Evolutionary conservation across 768 basidiomycete genomes (phyloP), one percentile per base, ranked within the genome.

Genomic region (Neoboletus magnificus): DNA sequence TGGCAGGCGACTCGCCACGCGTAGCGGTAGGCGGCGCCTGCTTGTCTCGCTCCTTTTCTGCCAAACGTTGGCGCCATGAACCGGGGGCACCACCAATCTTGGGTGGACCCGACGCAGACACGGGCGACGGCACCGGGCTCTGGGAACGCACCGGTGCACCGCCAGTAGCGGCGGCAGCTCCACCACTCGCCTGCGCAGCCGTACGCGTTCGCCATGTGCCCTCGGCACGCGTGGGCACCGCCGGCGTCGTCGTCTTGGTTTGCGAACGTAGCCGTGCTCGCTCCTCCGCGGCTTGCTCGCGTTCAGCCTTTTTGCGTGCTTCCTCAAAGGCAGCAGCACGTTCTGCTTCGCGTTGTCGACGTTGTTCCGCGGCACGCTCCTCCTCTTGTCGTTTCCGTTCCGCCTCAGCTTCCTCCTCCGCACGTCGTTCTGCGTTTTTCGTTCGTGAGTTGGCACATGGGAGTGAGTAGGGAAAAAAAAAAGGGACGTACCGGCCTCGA

Each of bases 211-310:
- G 61, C 66, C 36, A 66, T 32, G 0, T 63, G 36, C 29, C 58
- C 20, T 55, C 68, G 52, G 55, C 65, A 70, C 60, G 55, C 5
- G 37, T 2, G 2, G 48, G 73, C 60, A 27, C 52, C 52, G 36
- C 52, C 13, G 36, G 69, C 18, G 73, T 70, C 5, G 73, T 70
- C 5, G 63, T 55, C 39, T 64, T 69, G 48, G 62, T 57, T 33
- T 68, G 72, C 9, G 73, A 63, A 5, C 74, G 81, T 65, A 27
- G 27, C 57, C 23, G 73, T 36, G 55, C 79, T 75, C 50, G 74
- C 75, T 71, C 81, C 50, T 68, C 81, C 1, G 88, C 87, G 56
- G 89, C 87, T n/a, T 85, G 84, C 62, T 89, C 89, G 37, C 86
- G 80, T 61, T 84, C 80, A 13, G 71, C 73, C 58, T 82, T 87